phyloP scores from a whole-genome alignment of 495 filamentous ascomycete genomes.

The Daldinia loculata region DNA sequence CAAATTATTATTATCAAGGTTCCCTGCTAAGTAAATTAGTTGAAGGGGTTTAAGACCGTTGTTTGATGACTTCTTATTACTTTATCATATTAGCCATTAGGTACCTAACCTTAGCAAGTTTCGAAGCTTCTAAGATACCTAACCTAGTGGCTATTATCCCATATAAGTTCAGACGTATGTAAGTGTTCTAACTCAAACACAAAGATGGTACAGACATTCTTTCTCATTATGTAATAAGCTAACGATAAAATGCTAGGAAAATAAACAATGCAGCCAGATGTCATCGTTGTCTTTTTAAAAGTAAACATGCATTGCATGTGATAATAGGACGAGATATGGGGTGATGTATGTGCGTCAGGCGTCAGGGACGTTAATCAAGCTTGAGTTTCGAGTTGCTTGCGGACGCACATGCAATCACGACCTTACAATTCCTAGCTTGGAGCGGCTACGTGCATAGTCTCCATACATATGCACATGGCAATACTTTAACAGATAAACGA shows the following conservation, averaged over 20 bases:
- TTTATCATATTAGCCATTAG: background rate
- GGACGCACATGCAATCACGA: slow-evolving; percentile 12
- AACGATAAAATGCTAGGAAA: background rate
- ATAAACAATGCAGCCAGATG: background rate
- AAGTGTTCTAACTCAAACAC: too few relatives aligned
- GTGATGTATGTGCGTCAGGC: slow-evolving; percentile 7
- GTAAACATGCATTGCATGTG: slow-evolving; percentile 15
- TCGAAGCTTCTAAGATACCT: too few relatives aligned
- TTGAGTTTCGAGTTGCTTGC: slow-evolving; percentile 15
- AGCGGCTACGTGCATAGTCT: slow-evolving; percentile 25
- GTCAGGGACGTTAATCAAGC: slow-evolving; percentile 1
- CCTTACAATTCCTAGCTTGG: slow-evolving; percentile 4
- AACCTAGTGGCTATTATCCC: too few relatives aligned
- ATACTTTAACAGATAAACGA: slow-evolving; percentile 22
- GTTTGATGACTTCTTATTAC: background rate
- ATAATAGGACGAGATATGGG: slow-evolving; percentile 11
- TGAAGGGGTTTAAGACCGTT: background rate
- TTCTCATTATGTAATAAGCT: background rate
- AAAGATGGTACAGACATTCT: background rate
- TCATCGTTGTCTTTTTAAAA: slow-evolving; percentile 19
- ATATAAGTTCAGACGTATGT: too few relatives aligned
- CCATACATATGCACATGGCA: slow-evolving; percentile 19
- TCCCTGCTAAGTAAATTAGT: background rate
- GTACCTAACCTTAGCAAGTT: too few relatives aligned
- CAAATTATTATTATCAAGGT: background rate